Base-by-base conservation (phyloP, 495 filamentous ascomycete species). In the Xylona heveae region DNA sequence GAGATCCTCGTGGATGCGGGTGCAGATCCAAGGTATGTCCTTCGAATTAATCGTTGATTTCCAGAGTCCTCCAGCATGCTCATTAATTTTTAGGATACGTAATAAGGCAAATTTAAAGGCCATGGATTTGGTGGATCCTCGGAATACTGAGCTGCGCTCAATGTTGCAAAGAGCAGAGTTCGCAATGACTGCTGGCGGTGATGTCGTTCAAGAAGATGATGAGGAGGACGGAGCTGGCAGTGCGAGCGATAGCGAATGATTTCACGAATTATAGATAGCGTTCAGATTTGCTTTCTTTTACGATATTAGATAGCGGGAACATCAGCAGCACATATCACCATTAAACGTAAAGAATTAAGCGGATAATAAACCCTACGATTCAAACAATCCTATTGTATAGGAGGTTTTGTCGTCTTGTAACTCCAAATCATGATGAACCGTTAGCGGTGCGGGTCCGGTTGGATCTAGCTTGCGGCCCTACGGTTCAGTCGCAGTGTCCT, bases 1-100 rank as follows among this genome's bases (percentile, higher is more conserved):
- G 70, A 72, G 37, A 83, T 97, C 67, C 73, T 95, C 65, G 64
- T 91, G 33, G 88, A 97, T 48, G 88, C 88, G 28, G 88, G 88
- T 23, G 75, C 71, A 39, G 77, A 85, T 53, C 74, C 78, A 17
- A 55, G 60, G 57, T 64, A 24, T 20, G 49, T 42, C 16, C 10
- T 5, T 16, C n/a, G n/a, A n/a, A n/a, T n/a, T n/a, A n/a, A n/a
- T n/a, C n/a, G n/a, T n/a, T n/a, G n/a, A n/a, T n/a, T n/a, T n/a
- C n/a, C n/a, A n/a, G n/a, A n/a, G n/a, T n/a, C n/a, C n/a, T n/a
- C n/a, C n/a, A n/a, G n/a, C n/a, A n/a, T n/a, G n/a, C n/a, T n/a
- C n/a, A n/a, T n/a, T n/a, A n/a, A 30, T 13, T n/a, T n/a, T n/a
- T n/a, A 62, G 68, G 41, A 60, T 71, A 49, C 53, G 64, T 23